phyloP scores from a whole-genome alignment of 1,284 basidiomycete genomes.

The Cryptococcus deneoformans region DNA sequence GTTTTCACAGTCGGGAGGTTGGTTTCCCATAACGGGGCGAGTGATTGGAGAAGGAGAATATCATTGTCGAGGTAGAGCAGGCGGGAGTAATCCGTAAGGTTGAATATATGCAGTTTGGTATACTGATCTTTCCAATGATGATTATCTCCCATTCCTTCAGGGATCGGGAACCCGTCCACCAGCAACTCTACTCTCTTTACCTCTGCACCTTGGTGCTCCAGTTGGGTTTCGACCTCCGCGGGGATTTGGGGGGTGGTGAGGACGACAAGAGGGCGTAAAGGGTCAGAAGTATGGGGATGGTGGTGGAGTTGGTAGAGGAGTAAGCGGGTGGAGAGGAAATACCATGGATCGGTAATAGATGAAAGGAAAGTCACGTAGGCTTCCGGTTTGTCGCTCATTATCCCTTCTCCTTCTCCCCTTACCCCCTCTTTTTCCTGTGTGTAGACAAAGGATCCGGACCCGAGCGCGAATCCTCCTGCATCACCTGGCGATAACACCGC shows the following conservation, averaged over 20 bases:
- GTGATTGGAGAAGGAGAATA: constrained; percentile 10
- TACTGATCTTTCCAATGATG: constrained; percentile 11
- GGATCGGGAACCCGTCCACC: constrained; percentile 5
- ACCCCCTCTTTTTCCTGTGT: not conserved
- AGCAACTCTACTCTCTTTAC: constrained; percentile 4
- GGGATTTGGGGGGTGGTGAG: constrained; percentile 3
- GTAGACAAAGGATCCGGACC: no score
- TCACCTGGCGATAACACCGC: no score
- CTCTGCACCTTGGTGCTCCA: constrained; percentile 4
- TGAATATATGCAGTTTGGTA: constrained; percentile 19
- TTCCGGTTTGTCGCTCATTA: not conserved
- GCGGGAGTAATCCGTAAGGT: constrained; percentile 8
- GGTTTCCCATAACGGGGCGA: constrained; percentile 11
- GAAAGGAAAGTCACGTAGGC: constrained; percentile 14
- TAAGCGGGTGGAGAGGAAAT: constrained; percentile 9
- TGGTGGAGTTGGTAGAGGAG: constrained; percentile 8
- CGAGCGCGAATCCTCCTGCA: no score
- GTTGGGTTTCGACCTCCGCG: not conserved
- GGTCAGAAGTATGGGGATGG: constrained; percentile 4
- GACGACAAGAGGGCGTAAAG: not conserved
- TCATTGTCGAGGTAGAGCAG: constrained; percentile 20
- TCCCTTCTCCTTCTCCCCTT: no score
- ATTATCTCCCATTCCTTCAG: constrained; percentile 3
- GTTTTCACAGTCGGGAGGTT: no score
- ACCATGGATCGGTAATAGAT: constrained; percentile 3